Evolutionary conservation across 2,329 filamentous ascomycete species (phyloP), one percentile per base, ranked within the genome.

Genomic region (Trichoderma sp.): DNA sequence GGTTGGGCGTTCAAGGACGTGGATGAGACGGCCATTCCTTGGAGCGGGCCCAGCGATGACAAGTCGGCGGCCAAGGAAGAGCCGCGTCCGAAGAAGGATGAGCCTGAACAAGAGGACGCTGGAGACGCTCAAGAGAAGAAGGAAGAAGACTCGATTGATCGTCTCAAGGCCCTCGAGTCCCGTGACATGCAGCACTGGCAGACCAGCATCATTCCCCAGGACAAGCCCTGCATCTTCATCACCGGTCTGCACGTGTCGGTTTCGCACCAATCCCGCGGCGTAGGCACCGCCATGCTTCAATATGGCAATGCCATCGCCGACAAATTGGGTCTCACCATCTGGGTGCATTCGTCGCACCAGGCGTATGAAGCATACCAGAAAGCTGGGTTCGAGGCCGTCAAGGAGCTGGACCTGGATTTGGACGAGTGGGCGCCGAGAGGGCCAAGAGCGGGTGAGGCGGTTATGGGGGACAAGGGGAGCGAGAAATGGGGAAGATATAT

Each of bases 341-440:
- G 63, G 56, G 66, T 70, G 29, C 66, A 70, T 39, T 68, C 57
- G 15, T 70, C 68, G 50, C 66, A 70, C 7, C 68, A 70, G 67
- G 68, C 68, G 37, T 64, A 66, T 22, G 32, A 63, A 8, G 68
- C 68, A 2, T 70, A 70, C 34, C 34, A 35, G 19, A 70, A 68
- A 45, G 42, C 35, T n/a, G 61, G 61, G 9, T 68, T 70, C 45
- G 61, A 57, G 56, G 37, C 61, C 25, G 61, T 70, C 27, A 35
- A 61, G 19, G 52, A 25, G 29, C 66, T 70, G 19, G 66, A 63
- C 15, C 32, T 70, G 3, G 56, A 70, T 19, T 37, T 70, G 57
- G 68, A 70, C 37, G 68, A 68, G 56, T 70, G 64, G 39, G 68
- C 68, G 45, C 68, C 68, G 32, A 56, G 68, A 27, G 50, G 54